Conservation (phyloP, 2,329 filamentous ascomycete species). For the Epichloe elymi region DNA sequence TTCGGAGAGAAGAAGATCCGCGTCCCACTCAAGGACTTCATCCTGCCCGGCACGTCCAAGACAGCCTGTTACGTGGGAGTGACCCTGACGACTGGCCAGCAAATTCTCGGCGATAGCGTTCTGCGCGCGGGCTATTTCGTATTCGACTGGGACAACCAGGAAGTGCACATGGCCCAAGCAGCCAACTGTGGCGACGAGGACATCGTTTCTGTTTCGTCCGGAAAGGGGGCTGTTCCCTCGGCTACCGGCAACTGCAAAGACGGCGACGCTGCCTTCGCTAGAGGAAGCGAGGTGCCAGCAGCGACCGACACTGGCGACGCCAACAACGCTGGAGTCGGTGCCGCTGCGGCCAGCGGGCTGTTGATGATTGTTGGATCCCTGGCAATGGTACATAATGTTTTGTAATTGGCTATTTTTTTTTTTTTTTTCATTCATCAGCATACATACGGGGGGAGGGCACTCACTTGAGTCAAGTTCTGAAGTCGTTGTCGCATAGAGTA, state of each 20-base stretch:
- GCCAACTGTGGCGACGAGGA: conserved; percentile 26
- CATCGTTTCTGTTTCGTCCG: conserved; percentile 23
- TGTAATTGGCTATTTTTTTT: not conserved
- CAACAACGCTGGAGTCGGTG: conserved; percentile 6
- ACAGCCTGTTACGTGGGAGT: conserved; percentile 29
- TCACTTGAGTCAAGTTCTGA: too few relatives aligned
- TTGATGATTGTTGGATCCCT: not conserved
- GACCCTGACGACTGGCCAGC: conserved; percentile 25
- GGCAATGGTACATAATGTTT: conserved; percentile 3
- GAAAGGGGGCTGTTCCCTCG: conserved; percentile 18
- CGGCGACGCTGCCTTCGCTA: conserved; percentile 10
- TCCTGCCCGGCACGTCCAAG: conserved; percentile 20
- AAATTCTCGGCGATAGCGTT: conserved; percentile 30
- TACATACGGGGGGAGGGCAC: too few relatives aligned
- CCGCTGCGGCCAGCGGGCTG: not conserved
- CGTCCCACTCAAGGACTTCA: conserved; percentile 35
- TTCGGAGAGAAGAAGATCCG: conserved; percentile 29
- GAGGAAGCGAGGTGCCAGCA: conserved; percentile 1
- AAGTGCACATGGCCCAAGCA: conserved; percentile 28
- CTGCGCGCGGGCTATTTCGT: conserved; percentile 32
- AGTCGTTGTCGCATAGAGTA: too few relatives aligned
- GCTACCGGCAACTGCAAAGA: conserved; percentile 23
- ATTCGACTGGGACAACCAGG: conserved; percentile 31
- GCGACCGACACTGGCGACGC: conserved; percentile 1
- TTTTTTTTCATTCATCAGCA: too few relatives aligned